A percentile compares a stretch with the other conserved stretches of the same genome.
These are phyloP conservation scores for Porphyrellus cyaneotinctus DNA, from an alignment of 768 basidiomycete genomes.

Conservation along the genomic window DNA sequence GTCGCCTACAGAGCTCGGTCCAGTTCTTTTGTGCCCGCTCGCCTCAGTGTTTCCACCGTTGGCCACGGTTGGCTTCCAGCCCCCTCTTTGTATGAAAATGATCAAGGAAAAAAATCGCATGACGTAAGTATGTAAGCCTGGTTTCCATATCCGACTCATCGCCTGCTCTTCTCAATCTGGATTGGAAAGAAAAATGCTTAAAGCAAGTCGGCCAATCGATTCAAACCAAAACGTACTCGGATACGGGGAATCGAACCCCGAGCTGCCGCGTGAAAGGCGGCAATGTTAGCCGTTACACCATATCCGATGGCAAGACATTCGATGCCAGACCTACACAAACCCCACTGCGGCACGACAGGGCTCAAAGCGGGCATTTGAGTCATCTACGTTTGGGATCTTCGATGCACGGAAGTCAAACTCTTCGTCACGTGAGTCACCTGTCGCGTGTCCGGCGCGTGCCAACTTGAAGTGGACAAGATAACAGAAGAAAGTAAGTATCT, in stretches of 20 bases:
- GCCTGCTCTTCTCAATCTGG: no score
- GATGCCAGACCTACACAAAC: neutral
- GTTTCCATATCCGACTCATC: no score
- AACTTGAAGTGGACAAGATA: neutral
- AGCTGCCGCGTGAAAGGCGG: constrained; percentile 55
- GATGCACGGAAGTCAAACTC: neutral
- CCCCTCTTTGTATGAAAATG: no score
- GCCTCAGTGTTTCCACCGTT: no score
- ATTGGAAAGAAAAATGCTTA: no score
- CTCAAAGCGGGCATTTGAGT: no score
- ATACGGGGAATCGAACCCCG: constrained; percentile 36
- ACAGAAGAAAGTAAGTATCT: neutral
- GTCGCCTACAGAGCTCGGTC: no score
- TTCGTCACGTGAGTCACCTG: neutral
- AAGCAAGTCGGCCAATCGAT: neutral
- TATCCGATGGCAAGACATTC: constrained; percentile 33
- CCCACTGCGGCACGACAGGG: no score
- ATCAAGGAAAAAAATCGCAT: no score
- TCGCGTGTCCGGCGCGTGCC: constrained; percentile 8
- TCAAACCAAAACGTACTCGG: constrained; percentile 15
- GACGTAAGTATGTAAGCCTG: no score
- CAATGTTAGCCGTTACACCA: constrained; percentile 68
- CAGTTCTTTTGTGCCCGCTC: no score
- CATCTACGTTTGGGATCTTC: neutral
- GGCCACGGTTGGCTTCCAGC: no score